Evolutionary conservation across 371 early-diverging fungal genomes (phyloP).

Genomic region (Chytridiales sp.): DNA sequence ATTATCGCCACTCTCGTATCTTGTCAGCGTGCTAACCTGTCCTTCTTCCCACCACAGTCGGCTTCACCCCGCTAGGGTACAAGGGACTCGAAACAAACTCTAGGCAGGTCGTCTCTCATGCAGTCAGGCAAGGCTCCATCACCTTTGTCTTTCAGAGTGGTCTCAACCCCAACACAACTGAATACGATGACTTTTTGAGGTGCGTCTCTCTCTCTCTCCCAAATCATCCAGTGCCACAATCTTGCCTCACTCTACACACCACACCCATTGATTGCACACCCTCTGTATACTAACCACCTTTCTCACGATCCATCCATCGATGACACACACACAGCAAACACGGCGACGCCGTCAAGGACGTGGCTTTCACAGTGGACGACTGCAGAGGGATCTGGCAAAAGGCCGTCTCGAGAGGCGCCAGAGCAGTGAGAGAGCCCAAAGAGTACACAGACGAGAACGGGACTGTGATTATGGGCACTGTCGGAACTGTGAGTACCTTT

Average conservation of each 20-base stretch:
- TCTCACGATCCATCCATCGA: not conserved
- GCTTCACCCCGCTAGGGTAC: conserved; percentile 90
- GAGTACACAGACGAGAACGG: conserved; percentile 73
- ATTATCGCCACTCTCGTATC: too few relatives aligned
- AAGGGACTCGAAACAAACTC: conserved; percentile 93
- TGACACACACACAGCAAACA: conserved; percentile 44
- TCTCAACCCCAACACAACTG: conserved; percentile 78
- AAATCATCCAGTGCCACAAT: not conserved
- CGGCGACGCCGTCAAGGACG: conserved; percentile 94
- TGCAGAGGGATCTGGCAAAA: conserved; percentile 72
- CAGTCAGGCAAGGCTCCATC: conserved; percentile 76
- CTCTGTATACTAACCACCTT: not conserved
- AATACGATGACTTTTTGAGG: conserved; percentile 72
- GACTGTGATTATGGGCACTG: conserved; percentile 85
- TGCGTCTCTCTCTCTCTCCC: conserved; percentile 3
- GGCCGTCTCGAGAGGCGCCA: conserved; percentile 88
- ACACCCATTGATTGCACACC: not conserved
- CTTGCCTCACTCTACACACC: not conserved
- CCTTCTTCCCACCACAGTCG: conserved; percentile 58
- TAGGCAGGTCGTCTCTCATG: conserved; percentile 85
- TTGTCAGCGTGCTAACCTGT: too few relatives aligned
- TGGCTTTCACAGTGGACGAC: conserved; percentile 91
- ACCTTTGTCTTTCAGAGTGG: conserved; percentile 89
- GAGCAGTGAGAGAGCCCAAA: conserved; percentile 75
- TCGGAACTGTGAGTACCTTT: conserved; percentile 66